Conservation (phyloP, 805 yeast species). For the Candida boleticola region DNA sequence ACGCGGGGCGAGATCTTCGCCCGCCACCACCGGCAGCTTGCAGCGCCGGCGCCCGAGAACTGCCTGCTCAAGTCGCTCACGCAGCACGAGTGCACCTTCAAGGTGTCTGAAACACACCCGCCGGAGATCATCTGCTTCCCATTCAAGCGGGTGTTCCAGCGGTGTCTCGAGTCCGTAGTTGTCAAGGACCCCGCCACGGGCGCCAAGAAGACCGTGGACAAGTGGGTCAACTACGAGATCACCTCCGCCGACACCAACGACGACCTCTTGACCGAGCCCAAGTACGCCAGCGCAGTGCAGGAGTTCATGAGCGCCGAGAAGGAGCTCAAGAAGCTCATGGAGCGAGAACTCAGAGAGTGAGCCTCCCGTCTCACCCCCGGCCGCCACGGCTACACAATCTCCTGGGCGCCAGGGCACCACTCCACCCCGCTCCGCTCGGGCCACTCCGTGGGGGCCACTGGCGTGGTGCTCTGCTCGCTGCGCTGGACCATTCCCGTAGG, state of each 20-base stretch:
- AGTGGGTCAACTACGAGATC: constrained; percentile 40
- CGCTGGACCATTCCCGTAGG: background rate
- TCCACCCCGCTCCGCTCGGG: too few species aligned
- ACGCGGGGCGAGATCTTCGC: constrained; percentile 25
- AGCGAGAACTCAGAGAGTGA: constrained; percentile 13
- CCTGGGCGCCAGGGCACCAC: too few species aligned
- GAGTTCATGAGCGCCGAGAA: constrained; percentile 38
- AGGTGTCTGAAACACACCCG: constrained; percentile 17
- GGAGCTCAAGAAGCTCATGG: constrained; percentile 34
- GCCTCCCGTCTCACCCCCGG: too few species aligned
- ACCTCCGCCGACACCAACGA: constrained; percentile 34
- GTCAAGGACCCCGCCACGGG: constrained; percentile 19
- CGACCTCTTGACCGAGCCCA: constrained; percentile 18
- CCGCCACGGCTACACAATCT: too few species aligned
- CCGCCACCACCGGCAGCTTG: constrained; percentile 24
- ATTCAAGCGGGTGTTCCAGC: constrained; percentile 39
- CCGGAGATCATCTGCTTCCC: constrained; percentile 43
- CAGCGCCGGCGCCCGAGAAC: constrained; percentile 16
- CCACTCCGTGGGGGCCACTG: too few species aligned
- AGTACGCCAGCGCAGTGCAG: constrained; percentile 24
- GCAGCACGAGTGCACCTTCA: constrained; percentile 44
- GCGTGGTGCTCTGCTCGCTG: too few species aligned
- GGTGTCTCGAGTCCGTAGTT: constrained; percentile 30
- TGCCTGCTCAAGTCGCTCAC: constrained; percentile 34
- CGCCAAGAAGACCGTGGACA: constrained; percentile 19